Conservation (phyloP, 192 early-diverging fungal genomes). For the Entomortierella chlamydospora region DNA sequence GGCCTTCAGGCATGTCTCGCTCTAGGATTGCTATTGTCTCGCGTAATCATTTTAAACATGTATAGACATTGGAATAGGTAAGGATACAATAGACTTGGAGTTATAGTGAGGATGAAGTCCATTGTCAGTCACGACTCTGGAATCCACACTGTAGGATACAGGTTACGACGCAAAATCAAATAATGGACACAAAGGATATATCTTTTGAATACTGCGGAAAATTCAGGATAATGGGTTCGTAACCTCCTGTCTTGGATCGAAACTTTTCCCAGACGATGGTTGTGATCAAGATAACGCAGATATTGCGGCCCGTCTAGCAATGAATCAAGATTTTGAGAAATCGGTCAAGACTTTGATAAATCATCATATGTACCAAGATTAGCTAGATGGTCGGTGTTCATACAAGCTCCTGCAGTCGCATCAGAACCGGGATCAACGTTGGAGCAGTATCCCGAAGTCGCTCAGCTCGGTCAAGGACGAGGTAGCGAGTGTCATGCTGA, state of each 20-base stretch:
- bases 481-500: constrained; percentile 49
- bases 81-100: background rate
- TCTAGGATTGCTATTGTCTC: constrained; percentile 80
- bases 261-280: constrained; percentile 85
- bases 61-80: background rate
- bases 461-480: constrained; percentile 86
- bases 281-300: constrained; percentile 80
- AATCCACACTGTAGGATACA: too few species aligned
- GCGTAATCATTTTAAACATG: background rate
- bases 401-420: constrained; percentile 80
- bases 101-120: background rate
- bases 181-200: background rate
- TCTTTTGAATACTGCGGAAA: constrained; percentile 82
- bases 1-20: constrained; percentile 70
- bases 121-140: too few species aligned
- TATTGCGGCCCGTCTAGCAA: constrained; percentile 59
- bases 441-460: constrained; percentile 77
- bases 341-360: too few species aligned
- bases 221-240: constrained; percentile 72
- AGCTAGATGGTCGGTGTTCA: background rate
- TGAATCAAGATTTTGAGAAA: background rate
- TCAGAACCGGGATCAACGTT: constrained; percentile 73
- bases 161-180: too few species aligned
- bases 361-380: too few species aligned
- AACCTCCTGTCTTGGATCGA: constrained; percentile 70